Conservation (phyloP, 2,329 filamentous ascomycete species). For the Scopulariopsis brevicaulis region DNA sequence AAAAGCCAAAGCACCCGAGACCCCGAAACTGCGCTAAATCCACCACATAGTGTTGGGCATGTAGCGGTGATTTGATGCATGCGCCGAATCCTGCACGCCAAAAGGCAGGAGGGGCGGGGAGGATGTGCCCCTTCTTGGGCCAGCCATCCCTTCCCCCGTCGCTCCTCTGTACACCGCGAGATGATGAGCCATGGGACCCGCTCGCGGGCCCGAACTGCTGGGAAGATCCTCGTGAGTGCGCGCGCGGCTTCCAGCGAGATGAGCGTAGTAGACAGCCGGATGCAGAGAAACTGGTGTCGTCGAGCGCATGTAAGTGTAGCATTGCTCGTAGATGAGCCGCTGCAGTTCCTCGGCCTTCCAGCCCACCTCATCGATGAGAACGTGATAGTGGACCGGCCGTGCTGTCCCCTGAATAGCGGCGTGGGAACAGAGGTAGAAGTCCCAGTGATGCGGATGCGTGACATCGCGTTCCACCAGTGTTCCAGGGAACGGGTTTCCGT, state of each 20-base stretch:
- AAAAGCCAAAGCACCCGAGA: neutral
- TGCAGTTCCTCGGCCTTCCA: constrained; percentile 61
- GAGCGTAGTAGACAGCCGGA: constrained; percentile 92
- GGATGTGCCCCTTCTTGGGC: constrained; percentile 4
- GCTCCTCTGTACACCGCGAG: constrained; percentile 24
- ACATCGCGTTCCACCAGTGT: constrained; percentile 80
- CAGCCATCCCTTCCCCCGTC: constrained; percentile 19
- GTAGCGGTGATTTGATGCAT: constrained; percentile 17
- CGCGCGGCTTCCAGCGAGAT: constrained; percentile 74
- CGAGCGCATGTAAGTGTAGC: constrained; percentile 83
- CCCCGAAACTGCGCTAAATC: constrained; percentile 16
- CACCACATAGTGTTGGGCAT: constrained; percentile 31
- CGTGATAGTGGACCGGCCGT: constrained; percentile 83
- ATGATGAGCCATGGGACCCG: constrained; percentile 31
- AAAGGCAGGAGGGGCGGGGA: constrained; percentile 10
- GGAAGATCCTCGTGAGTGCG: constrained; percentile 55
- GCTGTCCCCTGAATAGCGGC: constrained; percentile 87
- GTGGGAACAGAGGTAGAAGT: constrained; percentile 60
- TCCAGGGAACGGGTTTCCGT: constrained; percentile 74
- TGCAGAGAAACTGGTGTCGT: constrained; percentile 85
- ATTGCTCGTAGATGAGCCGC: constrained; percentile 87
- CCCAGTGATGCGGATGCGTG: constrained; percentile 84
- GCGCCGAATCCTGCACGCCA: constrained; percentile 10
- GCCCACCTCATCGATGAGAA: constrained; percentile 71
- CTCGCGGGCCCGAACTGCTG: constrained; percentile 29